These are phyloP conservation scores for Diutina pseudorugosa DNA, from an alignment of 1,139 yeast species.

Conservation along the genomic window DNA sequence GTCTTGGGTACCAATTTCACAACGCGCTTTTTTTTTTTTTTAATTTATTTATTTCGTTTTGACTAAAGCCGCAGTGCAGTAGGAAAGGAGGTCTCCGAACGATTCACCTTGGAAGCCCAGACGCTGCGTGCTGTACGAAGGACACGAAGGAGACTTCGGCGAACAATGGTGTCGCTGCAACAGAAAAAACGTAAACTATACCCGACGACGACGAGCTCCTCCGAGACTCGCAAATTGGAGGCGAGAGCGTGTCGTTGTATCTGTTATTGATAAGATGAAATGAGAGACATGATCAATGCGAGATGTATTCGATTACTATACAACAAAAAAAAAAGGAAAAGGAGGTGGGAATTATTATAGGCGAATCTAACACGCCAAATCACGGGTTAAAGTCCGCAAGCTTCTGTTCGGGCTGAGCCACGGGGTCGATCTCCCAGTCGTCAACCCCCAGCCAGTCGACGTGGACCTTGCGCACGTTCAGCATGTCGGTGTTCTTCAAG, in stretches of 20 bases:
- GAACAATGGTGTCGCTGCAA: background rate
- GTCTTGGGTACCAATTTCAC: background rate
- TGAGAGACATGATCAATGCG: background rate
- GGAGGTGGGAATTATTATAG: no score
- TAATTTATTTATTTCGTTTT: no score
- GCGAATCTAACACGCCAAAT: no score
- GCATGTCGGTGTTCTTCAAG: slow-evolving; percentile 59
- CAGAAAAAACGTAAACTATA: background rate
- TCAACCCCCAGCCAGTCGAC: slow-evolving; percentile 66
- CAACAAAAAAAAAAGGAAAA: background rate
- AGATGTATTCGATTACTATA: background rate
- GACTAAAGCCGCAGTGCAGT: background rate
- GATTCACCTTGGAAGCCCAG: background rate
- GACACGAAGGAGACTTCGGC: background rate
- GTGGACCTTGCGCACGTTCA: slow-evolving; percentile 26
- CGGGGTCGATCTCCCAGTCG: slow-evolving; percentile 21
- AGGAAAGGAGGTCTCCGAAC: background rate
- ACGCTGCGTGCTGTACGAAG: background rate
- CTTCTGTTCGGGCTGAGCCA: slow-evolving; percentile 16
- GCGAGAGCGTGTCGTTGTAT: no score
- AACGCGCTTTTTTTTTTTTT: background rate
- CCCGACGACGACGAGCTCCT: background rate
- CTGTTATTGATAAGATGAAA: no score
- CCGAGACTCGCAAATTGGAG: no score
- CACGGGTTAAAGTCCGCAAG: slow-evolving; percentile 19